Conservation (phyloP, 768 basidiomycete species). For the Pleurotus citrinopileatus region DNA sequence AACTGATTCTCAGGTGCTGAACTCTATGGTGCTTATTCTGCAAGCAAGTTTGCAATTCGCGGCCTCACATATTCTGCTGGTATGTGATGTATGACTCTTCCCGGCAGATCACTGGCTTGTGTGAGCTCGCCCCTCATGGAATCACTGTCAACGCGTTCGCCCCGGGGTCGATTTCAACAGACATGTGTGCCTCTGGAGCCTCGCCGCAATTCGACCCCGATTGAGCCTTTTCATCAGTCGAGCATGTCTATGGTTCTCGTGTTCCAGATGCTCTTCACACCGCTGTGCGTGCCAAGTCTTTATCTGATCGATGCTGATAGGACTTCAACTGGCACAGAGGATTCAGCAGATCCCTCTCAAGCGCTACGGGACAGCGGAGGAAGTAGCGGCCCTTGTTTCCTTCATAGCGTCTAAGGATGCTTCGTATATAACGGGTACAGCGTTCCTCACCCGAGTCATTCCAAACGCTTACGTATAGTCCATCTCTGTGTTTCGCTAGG, state of each 20-base stretch:
- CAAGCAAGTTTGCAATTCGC: constrained; percentile 38
- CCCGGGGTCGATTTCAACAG: constrained; percentile 25
- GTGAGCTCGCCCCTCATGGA: constrained; percentile 32
- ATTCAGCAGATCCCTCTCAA: background rate
- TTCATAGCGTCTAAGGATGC: constrained; percentile 34
- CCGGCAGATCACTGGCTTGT: constrained; percentile 26
- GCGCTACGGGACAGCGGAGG: constrained; percentile 21
- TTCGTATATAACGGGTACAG: constrained; percentile 32
- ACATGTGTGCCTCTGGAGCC: background rate
- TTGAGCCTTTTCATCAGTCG: background rate
- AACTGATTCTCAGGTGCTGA: background rate
- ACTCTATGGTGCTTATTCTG: constrained; percentile 24
- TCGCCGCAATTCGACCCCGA: background rate
- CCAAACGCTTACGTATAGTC: background rate
- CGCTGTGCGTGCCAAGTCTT: too few relatives aligned
- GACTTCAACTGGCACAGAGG: background rate
- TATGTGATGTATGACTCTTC: constrained; percentile 14
- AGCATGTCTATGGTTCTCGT: too few relatives aligned
- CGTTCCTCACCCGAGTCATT: background rate
- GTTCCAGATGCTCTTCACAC: background rate
- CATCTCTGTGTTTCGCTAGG: background rate
- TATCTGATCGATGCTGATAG: background rate
- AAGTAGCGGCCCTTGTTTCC: constrained; percentile 34
- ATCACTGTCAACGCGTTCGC: constrained; percentile 44
- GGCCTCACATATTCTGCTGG: constrained; percentile 38